A percentile compares a stretch with the other conserved stretches of the same genome.
These are phyloP conservation scores for Clonostachys rosea DNA, from an alignment of 2,329 filamentous ascomycete species.

Conservation along the genomic window DNA sequence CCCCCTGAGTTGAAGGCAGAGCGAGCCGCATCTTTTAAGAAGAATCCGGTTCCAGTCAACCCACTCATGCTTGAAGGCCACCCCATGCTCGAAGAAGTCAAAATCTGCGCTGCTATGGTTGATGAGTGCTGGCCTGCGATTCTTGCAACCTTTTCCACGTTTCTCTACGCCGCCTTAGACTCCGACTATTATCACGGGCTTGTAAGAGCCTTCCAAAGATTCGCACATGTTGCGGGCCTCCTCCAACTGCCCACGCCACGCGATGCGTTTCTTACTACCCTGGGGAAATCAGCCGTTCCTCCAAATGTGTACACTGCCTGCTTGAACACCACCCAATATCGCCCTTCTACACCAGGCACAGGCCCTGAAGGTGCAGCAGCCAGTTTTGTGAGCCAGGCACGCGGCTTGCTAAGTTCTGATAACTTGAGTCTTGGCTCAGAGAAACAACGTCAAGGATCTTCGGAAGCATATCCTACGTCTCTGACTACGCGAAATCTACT, in stretches of 20 bases:
- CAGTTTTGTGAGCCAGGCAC: conserved; percentile 66
- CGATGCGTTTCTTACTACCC: conserved; percentile 90
- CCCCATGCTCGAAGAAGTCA: conserved; percentile 65
- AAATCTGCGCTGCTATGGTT: conserved; percentile 75
- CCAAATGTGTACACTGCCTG: conserved; percentile 67
- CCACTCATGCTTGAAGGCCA: conserved; percentile 74
- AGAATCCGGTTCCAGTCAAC: conserved; percentile 77
- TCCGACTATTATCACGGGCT: conserved; percentile 90
- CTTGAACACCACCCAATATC: conserved; percentile 41
- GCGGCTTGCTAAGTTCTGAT: conserved; percentile 70
- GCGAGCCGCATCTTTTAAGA: conserved; percentile 64
- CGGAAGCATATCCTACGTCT: conserved; percentile 46
- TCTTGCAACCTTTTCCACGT: conserved; percentile 91
- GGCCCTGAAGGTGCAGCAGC: conserved; percentile 42
- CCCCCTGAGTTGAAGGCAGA: conserved; percentile 10
- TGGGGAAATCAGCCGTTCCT: conserved; percentile 90
- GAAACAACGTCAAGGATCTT: conserved; percentile 47
- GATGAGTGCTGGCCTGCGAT: conserved; percentile 95
- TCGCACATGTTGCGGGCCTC: conserved; percentile 90
- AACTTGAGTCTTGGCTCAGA: conserved; percentile 32
- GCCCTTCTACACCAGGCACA: conserved; percentile 32
- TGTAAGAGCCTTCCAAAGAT: conserved; percentile 89
- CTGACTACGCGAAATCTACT: conserved; percentile 87
- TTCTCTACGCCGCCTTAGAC: conserved; percentile 86
- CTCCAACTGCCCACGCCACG: conserved; percentile 79